phyloP scores from a whole-genome alignment of 2,329 filamentous ascomycete species.

The Beauveria brongniartii region DNA sequence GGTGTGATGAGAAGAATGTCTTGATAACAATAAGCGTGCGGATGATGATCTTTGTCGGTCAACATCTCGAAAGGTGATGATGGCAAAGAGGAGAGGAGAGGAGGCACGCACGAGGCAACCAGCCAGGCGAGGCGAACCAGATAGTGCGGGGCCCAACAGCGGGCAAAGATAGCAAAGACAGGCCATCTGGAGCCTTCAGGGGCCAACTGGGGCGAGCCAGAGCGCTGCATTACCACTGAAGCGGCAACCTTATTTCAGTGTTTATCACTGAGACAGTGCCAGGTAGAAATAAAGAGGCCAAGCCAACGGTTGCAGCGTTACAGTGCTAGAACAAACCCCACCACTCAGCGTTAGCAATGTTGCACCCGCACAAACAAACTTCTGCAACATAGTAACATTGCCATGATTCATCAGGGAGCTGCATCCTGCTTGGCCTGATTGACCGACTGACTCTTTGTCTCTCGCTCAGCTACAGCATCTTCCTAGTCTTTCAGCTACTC shows the following conservation, averaged over 20 bases:
- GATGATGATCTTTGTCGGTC: not conserved
- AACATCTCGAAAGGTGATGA: not conserved
- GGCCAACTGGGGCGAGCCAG: not conserved
- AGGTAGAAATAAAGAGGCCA: too few relatives aligned
- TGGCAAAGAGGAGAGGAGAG: not conserved
- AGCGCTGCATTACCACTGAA: not conserved
- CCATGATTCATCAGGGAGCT: too few relatives aligned
- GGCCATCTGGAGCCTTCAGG: not conserved
- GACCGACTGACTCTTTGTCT: not conserved
- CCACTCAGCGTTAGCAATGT: not conserved
- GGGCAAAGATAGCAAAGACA: not conserved
- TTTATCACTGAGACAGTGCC: too few relatives aligned
- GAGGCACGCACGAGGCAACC: not conserved
- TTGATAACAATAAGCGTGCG: not conserved
- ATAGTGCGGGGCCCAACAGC: not conserved
- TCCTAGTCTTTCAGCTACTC: not conserved
- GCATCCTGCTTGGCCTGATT: too few relatives aligned
- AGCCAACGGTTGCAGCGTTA: too few relatives aligned
- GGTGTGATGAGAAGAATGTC: not conserved
- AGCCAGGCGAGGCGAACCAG: constrained; percentile 1
- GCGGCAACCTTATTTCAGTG: not conserved
- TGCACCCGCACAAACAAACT: not conserved
- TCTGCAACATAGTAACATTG: too few relatives aligned
- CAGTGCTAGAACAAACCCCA: not conserved
- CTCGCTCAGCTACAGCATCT: not conserved